phyloP scores from a whole-genome alignment of 257 asterid genomes.

The Solanum sejunctum region DNA sequence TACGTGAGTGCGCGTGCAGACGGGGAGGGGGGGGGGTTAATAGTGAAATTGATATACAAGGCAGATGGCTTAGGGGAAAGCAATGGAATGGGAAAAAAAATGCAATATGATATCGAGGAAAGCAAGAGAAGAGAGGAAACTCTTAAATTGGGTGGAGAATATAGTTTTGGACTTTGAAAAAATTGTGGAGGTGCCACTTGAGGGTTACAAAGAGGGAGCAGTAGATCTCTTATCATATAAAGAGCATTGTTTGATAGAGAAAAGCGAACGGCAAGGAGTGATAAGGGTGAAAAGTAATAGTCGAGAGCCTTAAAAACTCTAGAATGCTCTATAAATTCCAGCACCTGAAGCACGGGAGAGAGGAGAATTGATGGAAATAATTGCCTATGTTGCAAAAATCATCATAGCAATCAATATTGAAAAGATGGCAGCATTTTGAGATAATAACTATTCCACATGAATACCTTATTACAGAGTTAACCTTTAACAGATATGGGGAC shows the following conservation, averaged over 20 bases:
- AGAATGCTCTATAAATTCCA: background rate
- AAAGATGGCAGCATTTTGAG: background rate
- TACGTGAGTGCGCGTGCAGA: background rate
- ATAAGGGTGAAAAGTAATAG: background rate
- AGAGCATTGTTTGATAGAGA: background rate
- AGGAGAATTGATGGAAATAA: background rate
- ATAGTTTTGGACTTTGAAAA: background rate
- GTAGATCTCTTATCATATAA: background rate
- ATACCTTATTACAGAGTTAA: background rate
- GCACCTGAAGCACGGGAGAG: background rate
- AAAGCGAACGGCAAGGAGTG: background rate
- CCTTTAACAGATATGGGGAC: background rate
- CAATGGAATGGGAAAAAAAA: background rate
- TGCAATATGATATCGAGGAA: background rate
- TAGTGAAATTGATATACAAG: background rate
- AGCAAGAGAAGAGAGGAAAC: background rate
- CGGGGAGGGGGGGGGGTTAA: background rate
- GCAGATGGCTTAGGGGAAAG: background rate
- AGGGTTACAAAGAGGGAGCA: background rate
- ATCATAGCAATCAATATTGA: background rate
- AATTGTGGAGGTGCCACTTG: background rate
- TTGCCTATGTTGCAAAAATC: background rate
- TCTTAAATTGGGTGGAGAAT: background rate
- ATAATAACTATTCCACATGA: background rate
- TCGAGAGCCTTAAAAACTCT: background rate